Base-by-base conservation (phyloP, 176 grass and related monocot species). In the Secale cereale region DNA sequence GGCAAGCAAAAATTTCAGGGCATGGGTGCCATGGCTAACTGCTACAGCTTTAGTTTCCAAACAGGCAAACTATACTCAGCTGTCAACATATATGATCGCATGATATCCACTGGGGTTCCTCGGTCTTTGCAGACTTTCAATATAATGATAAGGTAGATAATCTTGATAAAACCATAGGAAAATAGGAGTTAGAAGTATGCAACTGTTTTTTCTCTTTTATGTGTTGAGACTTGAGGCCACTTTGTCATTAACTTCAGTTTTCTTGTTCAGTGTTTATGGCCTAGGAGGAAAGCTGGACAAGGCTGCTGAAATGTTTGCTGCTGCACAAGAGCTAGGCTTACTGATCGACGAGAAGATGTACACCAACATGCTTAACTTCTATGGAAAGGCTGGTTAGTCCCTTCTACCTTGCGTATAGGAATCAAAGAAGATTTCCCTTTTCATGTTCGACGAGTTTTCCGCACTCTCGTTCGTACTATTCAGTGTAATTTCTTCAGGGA, bases 131-230 rank as follows among this genome's bases (percentile, higher is more conserved):
- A 94, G 83, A 98, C 96, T 79, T 92, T 94, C 32, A 92, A 94
- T 69, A 89, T 92, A 78, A 95, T 98, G 96, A 98, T 98, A 83
- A 98, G 93, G 96, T 98, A 92, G 36, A 73, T 77, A 57, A 20
- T 54, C 1, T 41, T 66, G 25, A 37, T 16, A 82, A 77, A 62
- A 82, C 9, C 4, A 14, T 11, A 26, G 3, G 12, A 41, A 81
- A 37, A 50, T 16, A 9, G 5, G 61, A 52, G 56, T 1, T 17
- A 3, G 10, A 33, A 59, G 2, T 15, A 31, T 13, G 17, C 33
- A 77, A 14, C 25, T 48, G 10, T 64, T 8, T 88, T 22, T 28
- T 29, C 22, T 82, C 63, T 65, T 36, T 71, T 22, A 79, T n/a
- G 63, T 64, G 40, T 69, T 69, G 48, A 65, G 63, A 63, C 30